Conservation (phyloP, 2,329 filamentous ascomycete species). For the Cordyceps tenuipes region DNA sequence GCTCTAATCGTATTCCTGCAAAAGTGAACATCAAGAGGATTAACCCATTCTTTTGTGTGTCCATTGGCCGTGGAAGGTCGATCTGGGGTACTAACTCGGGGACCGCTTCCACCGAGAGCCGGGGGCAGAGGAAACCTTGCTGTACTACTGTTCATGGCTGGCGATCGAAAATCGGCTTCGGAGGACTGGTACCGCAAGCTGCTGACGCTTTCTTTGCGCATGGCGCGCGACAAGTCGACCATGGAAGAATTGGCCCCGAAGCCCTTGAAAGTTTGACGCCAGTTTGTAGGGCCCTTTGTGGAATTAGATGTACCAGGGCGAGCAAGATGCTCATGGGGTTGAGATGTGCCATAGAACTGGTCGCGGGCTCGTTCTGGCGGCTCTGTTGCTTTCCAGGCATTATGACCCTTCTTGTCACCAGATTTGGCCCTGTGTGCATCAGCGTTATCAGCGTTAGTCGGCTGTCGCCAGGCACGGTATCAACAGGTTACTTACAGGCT, state of each 20-base stretch:
- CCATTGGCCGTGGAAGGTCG: constrained; percentile 28
- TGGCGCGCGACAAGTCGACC: constrained; percentile 31
- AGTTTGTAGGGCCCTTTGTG: constrained; percentile 19
- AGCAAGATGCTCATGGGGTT: constrained; percentile 25
- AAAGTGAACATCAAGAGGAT: constrained; percentile 41
- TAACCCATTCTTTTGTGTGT: constrained; percentile 33
- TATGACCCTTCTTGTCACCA: constrained; percentile 23
- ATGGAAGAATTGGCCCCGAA: constrained; percentile 35
- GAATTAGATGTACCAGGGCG: constrained; percentile 36
- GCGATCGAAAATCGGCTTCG: constrained; percentile 30
- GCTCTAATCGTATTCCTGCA: constrained; percentile 20
- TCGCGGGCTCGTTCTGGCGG: constrained; percentile 19
- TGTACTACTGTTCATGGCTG: constrained; percentile 27
- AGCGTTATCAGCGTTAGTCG: not conserved
- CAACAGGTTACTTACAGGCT: constrained; percentile 29
- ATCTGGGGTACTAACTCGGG: constrained; percentile 24
- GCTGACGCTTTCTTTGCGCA: constrained; percentile 20
- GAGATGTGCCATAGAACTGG: constrained; percentile 30
- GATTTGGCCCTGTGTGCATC: constrained; percentile 19
- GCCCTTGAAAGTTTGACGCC: constrained; percentile 28
- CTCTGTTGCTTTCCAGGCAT: not conserved
- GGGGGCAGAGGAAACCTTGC: constrained; percentile 28
- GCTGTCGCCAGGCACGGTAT: not conserved
- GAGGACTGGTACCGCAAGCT: constrained; percentile 28
- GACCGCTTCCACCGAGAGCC: constrained; percentile 22